A percentile compares a stretch with the other conserved stretches of the same genome.
These are phyloP conservation scores for Colletotrichum coccodes DNA, from an alignment of 2,329 filamentous ascomycete genomes.

Conservation along the genomic window DNA sequence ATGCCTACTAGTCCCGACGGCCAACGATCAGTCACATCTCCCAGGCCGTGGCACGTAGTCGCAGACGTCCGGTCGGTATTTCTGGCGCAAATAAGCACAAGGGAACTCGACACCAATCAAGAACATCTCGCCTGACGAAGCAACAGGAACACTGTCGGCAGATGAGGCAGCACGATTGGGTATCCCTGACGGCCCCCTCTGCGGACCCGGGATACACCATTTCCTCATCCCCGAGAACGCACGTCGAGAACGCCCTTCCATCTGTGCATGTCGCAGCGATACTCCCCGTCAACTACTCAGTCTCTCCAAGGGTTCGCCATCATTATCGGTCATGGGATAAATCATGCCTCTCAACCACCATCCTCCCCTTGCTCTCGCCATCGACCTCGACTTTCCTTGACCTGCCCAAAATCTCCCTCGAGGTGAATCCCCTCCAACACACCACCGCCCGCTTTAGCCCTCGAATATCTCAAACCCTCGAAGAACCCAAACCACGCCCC, in stretches of 20 bases:
- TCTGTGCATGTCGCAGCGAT: not conserved
- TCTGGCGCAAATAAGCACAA: not conserved
- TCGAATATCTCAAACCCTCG: not conserved
- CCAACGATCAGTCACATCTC: not conserved
- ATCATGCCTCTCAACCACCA: not conserved
- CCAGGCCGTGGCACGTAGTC: not conserved
- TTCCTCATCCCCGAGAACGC: not conserved
- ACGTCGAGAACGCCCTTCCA: not conserved
- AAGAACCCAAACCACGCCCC: conserved; percentile 7
- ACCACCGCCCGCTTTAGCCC: not conserved
- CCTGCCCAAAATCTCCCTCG: conserved; percentile 8
- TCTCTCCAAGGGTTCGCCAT: not conserved
- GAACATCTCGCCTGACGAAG: not conserved
- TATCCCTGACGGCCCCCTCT: not conserved
- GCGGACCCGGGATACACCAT: not conserved
- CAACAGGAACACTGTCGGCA: not conserved
- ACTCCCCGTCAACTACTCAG: not conserved
- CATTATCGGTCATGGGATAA: not conserved
- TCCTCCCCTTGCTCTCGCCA: not conserved
- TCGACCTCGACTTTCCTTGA: not conserved
- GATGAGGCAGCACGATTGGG: not conserved
- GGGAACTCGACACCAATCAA: too few species aligned
- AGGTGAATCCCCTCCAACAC: conserved; percentile 4
- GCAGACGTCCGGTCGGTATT: not conserved
- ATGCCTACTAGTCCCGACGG: not conserved